phyloP scores from a whole-genome alignment of 225 moss, liverwort and hornwort genomes.

The Asterella californica region DNA sequence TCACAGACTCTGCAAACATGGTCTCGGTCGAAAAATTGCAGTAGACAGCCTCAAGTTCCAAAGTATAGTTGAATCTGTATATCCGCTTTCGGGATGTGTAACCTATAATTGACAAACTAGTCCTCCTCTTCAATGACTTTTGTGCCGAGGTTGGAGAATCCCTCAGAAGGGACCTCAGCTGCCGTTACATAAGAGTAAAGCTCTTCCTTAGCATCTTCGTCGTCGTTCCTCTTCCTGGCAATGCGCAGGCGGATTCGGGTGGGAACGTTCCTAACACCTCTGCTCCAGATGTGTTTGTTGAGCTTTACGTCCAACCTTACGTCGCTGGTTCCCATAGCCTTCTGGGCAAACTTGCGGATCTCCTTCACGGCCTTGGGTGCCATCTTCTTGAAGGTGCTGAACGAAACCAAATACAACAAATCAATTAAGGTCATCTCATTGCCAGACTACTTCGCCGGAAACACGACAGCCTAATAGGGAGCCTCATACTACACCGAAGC shows the following conservation, averaged over 20 bases:
- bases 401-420: not conserved
- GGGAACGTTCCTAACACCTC: slow-evolving; percentile 34
- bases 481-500: too few species aligned
- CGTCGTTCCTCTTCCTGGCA: slow-evolving; percentile 34
- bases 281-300: slow-evolving; percentile 38
- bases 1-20: too few species aligned
- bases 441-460: not conserved
- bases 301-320: slow-evolving; percentile 35
- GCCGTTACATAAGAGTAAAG: slow-evolving; percentile 33
- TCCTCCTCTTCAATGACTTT: slow-evolving; percentile 42
- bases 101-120: slow-evolving; percentile 11
- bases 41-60: too few species aligned
- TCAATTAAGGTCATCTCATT: not conserved
- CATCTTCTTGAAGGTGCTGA: slow-evolving; percentile 39
- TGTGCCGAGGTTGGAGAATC: slow-evolving; percentile 31
- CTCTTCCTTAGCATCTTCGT: slow-evolving; percentile 37
- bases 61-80: not conserved
- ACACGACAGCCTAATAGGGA: not conserved
- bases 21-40: too few species aligned
- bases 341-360: slow-evolving; percentile 34
- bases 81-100: not conserved
- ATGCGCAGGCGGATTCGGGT: slow-evolving; percentile 37
- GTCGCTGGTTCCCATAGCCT: slow-evolving; percentile 39
- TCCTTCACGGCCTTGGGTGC: slow-evolving; percentile 44
- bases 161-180: slow-evolving; percentile 32